phyloP scores from a whole-genome alignment of 2,329 filamentous ascomycete genomes.

The Pseudodiploospora longispora region DNA sequence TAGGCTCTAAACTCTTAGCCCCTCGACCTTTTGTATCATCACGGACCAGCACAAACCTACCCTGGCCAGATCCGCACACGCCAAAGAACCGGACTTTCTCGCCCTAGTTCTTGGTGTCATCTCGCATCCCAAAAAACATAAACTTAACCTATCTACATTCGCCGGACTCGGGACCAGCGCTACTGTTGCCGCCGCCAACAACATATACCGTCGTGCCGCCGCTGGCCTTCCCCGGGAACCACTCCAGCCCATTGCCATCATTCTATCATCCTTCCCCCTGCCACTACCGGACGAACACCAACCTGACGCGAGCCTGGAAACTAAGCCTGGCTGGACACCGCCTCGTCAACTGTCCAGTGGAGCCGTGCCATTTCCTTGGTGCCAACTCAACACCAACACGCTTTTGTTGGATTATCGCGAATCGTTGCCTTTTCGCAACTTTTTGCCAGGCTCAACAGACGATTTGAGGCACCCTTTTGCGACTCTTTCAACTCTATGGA shows the following conservation, averaged over 20 bases:
- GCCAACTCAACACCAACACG: slow-evolving; percentile 25
- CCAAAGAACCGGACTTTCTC: slow-evolving; percentile 5
- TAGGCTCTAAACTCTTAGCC: slow-evolving; percentile 13
- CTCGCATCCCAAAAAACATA: slow-evolving; percentile 7
- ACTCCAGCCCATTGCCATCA: slow-evolving; percentile 15
- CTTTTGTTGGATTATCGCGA: slow-evolving; percentile 19
- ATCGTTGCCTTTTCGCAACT: slow-evolving; percentile 8
- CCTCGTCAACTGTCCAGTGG: slow-evolving; percentile 20
- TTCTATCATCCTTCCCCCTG: slow-evolving; percentile 9
- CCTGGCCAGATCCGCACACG: slow-evolving; percentile 16
- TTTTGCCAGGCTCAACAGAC: slow-evolving; percentile 13
- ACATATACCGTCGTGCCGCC: slow-evolving; percentile 28
- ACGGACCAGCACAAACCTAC: slow-evolving; percentile 15
- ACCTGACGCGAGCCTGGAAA: slow-evolving; percentile 24
- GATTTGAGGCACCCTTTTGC: slow-evolving; percentile 17
- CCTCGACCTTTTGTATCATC: slow-evolving; percentile 16
- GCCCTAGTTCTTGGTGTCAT: slow-evolving; percentile 9
- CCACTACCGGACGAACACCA: slow-evolving; percentile 19
- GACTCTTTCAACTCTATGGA: slow-evolving; percentile 39
- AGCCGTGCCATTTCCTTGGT: slow-evolving; percentile 27
- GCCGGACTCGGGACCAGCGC: slow-evolving; percentile 15
- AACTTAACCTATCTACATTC: slow-evolving; percentile 2
- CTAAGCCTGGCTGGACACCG: slow-evolving; percentile 24
- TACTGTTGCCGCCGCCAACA: slow-evolving; percentile 25
- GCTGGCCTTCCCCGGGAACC: slow-evolving; percentile 18